Conservation (phyloP, 2,329 filamentous ascomycete species). For the Ceratocystis papillata region DNA sequence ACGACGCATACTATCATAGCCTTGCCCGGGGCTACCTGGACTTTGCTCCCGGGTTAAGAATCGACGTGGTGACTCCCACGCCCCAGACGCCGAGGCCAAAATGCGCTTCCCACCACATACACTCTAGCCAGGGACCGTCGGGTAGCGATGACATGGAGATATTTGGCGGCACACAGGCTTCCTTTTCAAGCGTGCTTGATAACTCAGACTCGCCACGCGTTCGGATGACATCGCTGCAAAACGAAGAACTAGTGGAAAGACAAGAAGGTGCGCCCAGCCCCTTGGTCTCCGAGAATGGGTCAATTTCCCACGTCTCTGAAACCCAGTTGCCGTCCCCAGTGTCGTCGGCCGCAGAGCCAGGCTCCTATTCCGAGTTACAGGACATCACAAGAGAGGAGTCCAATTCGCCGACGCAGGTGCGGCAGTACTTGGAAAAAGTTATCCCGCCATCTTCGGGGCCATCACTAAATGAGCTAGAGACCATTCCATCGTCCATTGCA, state of each 20-base stretch:
- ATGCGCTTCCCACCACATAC: constrained; percentile 39
- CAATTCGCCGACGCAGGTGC: constrained; percentile 41
- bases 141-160: constrained; percentile 41
- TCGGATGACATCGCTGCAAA: constrained; percentile 9
- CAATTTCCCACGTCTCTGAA: constrained; percentile 14
- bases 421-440: constrained; percentile 27
- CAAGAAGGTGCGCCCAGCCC: background rate
- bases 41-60: constrained; percentile 34
- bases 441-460: background rate
- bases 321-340: constrained; percentile 27
- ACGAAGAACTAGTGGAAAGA: background rate
- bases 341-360: constrained; percentile 42
- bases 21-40: constrained; percentile 42
- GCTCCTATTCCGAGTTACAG: constrained; percentile 39
- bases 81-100: constrained; percentile 34
- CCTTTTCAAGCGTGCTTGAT: constrained; percentile 38
- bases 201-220: constrained; percentile 34
- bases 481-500: constrained; percentile 11
- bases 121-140: constrained; percentile 39
- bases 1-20: constrained; percentile 42
- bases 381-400: constrained; percentile 29
- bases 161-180: constrained; percentile 30
- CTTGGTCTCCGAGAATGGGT: background rate
- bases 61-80: background rate
- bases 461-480: background rate